Evolutionary conservation across 2,329 filamentous ascomycete species (phyloP).

Genomic region (Paracamarosporium sp.): DNA sequence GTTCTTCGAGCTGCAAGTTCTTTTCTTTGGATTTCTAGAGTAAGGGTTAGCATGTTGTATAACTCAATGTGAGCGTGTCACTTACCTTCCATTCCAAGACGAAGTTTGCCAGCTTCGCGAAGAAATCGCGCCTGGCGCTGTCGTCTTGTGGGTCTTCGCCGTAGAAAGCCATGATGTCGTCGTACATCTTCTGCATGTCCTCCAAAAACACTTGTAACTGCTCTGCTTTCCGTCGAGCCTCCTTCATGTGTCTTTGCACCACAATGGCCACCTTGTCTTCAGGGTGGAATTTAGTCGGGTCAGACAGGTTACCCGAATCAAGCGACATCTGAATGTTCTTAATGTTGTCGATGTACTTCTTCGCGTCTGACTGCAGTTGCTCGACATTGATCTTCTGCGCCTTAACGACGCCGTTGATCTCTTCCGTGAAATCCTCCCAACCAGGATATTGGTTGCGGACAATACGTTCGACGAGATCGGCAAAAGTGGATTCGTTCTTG

Average conservation of each 20-base stretch:
- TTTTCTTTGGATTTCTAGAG: conserved; percentile 83
- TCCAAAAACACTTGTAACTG: conserved; percentile 94
- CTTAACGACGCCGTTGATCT: conserved; percentile 79
- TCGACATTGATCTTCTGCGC: conserved; percentile 95
- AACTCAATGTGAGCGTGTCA: neutral
- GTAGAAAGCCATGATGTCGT: conserved; percentile 96
- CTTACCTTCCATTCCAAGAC: conserved; percentile 86
- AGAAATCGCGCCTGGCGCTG: conserved; percentile 93
- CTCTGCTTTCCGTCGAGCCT: conserved; percentile 92
- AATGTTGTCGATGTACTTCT: conserved; percentile 92
- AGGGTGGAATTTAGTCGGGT: conserved; percentile 97
- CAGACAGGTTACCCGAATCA: conserved; percentile 91
- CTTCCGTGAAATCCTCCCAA: conserved; percentile 87
- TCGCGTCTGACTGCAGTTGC: conserved; percentile 84
- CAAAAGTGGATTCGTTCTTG: conserved; percentile 96
- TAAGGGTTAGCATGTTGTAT: conserved; percentile 11
- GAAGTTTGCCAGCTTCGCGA: conserved; percentile 89
- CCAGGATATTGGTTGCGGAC: conserved; percentile 96
- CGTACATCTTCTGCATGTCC: conserved; percentile 88
- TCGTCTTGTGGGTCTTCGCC: conserved; percentile 93
- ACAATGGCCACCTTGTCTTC: conserved; percentile 93
- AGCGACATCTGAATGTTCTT: conserved; percentile 91
- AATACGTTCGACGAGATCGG: conserved; percentile 94
- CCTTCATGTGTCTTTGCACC: conserved; percentile 94
- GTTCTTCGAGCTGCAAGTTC: conserved; percentile 84